These are phyloP conservation scores for Ormosia emarginata DNA, from an alignment of 306 rosid species.

Conservation along the genomic window DNA sequence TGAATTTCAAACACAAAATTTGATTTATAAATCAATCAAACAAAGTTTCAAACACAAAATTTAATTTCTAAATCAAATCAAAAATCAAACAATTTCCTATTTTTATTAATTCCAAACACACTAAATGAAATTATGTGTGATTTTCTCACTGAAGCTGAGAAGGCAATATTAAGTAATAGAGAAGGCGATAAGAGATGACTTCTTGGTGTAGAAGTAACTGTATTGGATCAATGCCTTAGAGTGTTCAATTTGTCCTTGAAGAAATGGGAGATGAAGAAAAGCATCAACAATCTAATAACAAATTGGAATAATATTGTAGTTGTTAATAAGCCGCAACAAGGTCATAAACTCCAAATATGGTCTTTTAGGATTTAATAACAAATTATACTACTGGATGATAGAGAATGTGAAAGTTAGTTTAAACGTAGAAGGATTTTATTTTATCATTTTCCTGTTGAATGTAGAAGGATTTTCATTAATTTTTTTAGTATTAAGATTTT, in stretches of 20 bases:
- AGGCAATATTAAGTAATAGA: not conserved
- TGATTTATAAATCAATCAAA: no score
- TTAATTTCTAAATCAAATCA: no score
- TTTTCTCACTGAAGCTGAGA: not conserved
- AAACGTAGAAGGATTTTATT: no score
- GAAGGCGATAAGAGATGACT: not conserved
- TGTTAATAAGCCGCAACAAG: not conserved
- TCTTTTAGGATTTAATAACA: not conserved
- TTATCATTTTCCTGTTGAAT: no score
- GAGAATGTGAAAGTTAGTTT: no score
- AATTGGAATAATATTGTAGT: not conserved
- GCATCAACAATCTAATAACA: not conserved
- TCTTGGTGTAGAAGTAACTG: not conserved
- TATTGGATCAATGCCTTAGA: not conserved
- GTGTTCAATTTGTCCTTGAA: not conserved
- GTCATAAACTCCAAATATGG: not conserved
- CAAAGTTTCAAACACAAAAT: no score
- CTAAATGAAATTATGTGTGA: not conserved
- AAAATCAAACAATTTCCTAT: no score
- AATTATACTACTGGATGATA: not conserved
- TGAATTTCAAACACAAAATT: no score
- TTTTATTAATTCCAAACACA: no score
- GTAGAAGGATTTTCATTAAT: no score
- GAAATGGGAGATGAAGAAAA: not conserved
- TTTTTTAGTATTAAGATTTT: no score